Evolutionary conservation across 495 filamentous ascomycete species (phyloP).

Genomic region (Lentithecium fluviatile): DNA sequence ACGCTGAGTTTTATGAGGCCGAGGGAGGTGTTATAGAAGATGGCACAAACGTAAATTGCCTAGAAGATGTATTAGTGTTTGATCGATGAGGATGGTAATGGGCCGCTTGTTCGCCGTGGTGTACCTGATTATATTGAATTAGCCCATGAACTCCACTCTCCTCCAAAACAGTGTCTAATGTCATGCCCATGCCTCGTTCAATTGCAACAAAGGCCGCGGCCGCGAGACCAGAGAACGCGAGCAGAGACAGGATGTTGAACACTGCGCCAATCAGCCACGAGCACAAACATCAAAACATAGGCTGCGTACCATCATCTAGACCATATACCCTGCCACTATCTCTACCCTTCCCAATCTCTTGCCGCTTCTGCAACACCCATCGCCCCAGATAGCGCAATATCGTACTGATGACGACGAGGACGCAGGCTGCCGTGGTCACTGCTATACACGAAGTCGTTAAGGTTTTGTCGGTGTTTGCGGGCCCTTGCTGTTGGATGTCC

Average conservation of each 20-base stretch:
- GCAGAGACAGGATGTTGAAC: conserved; percentile 13
- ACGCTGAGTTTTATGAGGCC: conserved; percentile 25
- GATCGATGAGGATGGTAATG: too few relatives aligned
- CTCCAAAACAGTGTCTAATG: conserved; percentile 7
- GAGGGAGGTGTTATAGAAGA: conserved; percentile 23
- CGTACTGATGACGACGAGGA: neutral
- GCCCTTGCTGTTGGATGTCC: conserved; percentile 6
- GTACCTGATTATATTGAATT: conserved; percentile 15
- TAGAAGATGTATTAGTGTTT: neutral
- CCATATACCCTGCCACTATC: conserved; percentile 7
- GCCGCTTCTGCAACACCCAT: conserved; percentile 3
- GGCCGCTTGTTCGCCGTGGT: too few relatives aligned
- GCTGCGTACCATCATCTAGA: conserved; percentile 12
- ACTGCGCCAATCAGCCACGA: neutral
- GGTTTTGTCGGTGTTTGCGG: conserved; percentile 12
- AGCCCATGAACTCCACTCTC: conserved; percentile 6
- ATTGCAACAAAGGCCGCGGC: conserved; percentile 14
- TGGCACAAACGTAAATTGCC: conserved; percentile 12
- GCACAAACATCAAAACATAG: neutral
- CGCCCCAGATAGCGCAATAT: conserved; percentile 11
- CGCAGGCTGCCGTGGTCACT: neutral
- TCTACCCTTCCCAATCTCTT: conserved; percentile 2
- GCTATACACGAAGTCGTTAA: neutral
- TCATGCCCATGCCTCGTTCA: conserved; percentile 15
- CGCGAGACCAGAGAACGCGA: conserved; percentile 19